Base-by-base conservation (phyloP, 306 rosid genomes). In the Prunus mira region DNA sequence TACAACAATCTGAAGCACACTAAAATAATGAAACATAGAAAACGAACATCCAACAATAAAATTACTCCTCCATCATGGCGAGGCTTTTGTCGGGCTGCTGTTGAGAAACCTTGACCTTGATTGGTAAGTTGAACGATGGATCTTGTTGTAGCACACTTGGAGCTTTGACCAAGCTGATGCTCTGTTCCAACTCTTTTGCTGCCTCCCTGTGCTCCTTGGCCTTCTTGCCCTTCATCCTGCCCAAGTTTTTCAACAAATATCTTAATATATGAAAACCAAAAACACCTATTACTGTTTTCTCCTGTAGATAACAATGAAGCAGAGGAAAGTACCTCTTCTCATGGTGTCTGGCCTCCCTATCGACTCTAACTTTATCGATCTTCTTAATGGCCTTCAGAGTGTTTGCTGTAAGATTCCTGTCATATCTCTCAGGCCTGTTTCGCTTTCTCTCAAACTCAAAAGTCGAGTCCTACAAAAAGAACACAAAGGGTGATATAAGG, bases 381-480 rank as follows among this genome's bases (percentile, higher is more conserved):
- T 84, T 89, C 78, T 84, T 86, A 74, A 89, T 89, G 74, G 96
- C 97, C 89, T 79, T 87, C 69, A 84, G 41, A 22, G 90, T 88
- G 61, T 83, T 76, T 41, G 79, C 88, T 0, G 90, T 34, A 49
- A 89, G 67, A 74, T 88, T 91, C 82, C 97, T 88, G 81, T 91
- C 93, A 57, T 91, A 93, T 83, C 92, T 89, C 83, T 89, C 96
- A 1, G 96, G 96, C 73, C 93, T 89, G 77, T 91, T 91, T 22
- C 96, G 86, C 91, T 88, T 89, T 74, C 98, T 89, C 89, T 93
- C 97, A 81, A 91, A 93, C 87, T 93, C 97, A 50, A 93, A 93
- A 72, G 96, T 91, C 0, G 97, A 81, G 57, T 93, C 96, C 98
- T 93, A 49, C 58, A 71, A 76, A 49, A 69, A 27, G 38, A 62